Evolutionary conservation across 768 basidiomycete genomes (phyloP).

Genomic region (Pulveroboletus sp.): DNA sequence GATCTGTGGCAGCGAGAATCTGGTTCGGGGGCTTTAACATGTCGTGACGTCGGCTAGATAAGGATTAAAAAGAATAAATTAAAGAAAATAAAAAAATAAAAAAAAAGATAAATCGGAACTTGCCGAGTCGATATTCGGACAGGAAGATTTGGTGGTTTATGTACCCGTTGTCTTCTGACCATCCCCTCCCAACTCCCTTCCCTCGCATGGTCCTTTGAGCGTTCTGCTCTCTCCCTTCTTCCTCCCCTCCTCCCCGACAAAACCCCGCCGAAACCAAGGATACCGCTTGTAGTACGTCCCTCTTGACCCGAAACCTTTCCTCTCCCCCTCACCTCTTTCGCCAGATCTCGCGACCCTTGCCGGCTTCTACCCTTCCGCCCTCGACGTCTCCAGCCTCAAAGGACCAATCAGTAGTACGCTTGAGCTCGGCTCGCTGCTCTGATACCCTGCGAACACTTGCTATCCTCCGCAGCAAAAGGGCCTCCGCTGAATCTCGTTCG

Average conservation of each 20-base stretch:
- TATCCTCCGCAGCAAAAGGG: constrained; percentile 26
- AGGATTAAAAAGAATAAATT: background rate
- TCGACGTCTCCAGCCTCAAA: constrained; percentile 29
- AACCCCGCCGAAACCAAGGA: constrained; percentile 49
- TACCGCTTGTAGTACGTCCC: constrained; percentile 44
- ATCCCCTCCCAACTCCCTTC: constrained; percentile 20
- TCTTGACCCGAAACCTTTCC: background rate
- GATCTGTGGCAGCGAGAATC: constrained; percentile 12
- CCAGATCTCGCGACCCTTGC: constrained; percentile 93
- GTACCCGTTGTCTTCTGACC: constrained; percentile 30
- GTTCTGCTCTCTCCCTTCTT: constrained; percentile 22
- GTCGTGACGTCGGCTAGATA: constrained; percentile 29
- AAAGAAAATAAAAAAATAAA: constrained; percentile 5
- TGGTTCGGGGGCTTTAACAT: constrained; percentile 8
- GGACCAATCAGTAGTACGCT: constrained; percentile 49
- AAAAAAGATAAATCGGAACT: constrained; percentile 17
- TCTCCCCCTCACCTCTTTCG: background rate
- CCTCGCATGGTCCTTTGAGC: constrained; percentile 36
- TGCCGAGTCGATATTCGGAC: constrained; percentile 25
- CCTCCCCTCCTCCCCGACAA: constrained; percentile 32
- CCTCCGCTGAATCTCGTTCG: constrained; percentile 43
- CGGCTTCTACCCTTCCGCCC: constrained; percentile 63
- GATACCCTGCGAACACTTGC: constrained; percentile 25
- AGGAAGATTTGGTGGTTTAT: constrained; percentile 20
- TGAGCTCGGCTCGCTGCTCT: constrained; percentile 65